Percentiles rank a stretch among this genome's conserved stretches.
Conservation (phyloP, 2,329 filamentous ascomycete species). For the Aspergillus novofumigatus region DNA sequence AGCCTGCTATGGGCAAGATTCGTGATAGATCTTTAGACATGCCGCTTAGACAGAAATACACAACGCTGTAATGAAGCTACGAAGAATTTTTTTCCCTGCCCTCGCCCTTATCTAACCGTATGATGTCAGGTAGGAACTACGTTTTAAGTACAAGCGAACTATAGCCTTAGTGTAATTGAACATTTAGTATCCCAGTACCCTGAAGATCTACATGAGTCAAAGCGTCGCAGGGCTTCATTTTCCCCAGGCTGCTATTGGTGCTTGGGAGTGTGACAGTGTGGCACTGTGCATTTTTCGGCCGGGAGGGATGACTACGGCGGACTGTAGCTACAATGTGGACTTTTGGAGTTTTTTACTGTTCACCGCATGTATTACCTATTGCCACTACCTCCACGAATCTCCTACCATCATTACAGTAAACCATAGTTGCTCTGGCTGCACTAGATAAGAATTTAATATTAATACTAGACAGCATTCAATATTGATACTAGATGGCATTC, state of each 20-base stretch:
- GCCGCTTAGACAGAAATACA: conserved; percentile 18
- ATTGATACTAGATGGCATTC: no score
- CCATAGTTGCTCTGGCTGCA: no score
- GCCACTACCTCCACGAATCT: no score
- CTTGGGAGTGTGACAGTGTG: conserved; percentile 3
- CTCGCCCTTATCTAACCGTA: not conserved
- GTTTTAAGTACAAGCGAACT: not conserved
- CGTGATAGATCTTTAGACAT: conserved; percentile 17
- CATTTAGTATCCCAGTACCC: conserved; percentile 7
- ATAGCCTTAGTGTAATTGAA: not conserved
- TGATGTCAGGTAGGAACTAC: not conserved
- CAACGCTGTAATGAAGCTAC: conserved; percentile 23
- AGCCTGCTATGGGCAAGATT: conserved; percentile 9
- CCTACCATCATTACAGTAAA: no score
- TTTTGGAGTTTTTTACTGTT: no score
- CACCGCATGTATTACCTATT: no score
- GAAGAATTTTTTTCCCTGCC: conserved; percentile 7
- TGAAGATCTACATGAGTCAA: conserved; percentile 14
- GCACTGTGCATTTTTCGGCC: conserved; percentile 15
- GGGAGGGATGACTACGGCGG: no score
- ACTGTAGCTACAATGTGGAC: no score
- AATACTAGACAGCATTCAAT: no score
- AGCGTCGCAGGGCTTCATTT: conserved; percentile 3
- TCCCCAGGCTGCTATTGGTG: conserved; percentile 10
- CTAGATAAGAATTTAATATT: no score